Evolutionary conservation across 2,329 filamentous ascomycete species (phyloP).

Genomic region (Aureobasidium sp.): DNA sequence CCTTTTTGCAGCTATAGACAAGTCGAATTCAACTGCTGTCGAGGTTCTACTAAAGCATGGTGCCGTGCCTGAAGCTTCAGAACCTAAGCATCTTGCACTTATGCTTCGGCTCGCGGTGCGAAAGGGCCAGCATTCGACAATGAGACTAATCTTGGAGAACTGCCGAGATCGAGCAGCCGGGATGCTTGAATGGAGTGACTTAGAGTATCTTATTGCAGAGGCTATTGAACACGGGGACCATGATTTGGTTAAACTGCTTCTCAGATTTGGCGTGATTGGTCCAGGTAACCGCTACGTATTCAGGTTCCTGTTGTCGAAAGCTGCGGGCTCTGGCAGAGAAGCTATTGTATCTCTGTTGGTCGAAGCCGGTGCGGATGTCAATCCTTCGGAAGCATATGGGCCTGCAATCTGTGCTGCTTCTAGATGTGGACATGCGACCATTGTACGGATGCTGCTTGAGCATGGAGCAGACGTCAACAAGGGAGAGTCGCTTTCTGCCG

Average conservation of each 20-base stretch:
- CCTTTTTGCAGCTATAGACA: not conserved
- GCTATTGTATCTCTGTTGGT: not conserved
- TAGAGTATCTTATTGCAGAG: not conserved
- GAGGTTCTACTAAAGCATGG: not conserved
- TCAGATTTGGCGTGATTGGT: not conserved
- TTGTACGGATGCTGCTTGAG: not conserved
- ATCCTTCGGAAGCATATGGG: rapidly evolving
- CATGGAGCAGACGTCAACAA: not conserved
- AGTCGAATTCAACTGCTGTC: not conserved
- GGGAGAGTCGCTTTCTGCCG: too few relatives aligned
- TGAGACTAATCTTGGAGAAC: too few relatives aligned
- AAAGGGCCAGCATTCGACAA: too few relatives aligned
- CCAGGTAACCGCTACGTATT: not conserved
- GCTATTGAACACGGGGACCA: not conserved
- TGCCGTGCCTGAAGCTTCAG: too few relatives aligned
- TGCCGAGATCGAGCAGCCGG: not conserved
- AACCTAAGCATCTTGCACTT: not conserved
- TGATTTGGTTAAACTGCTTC: not conserved
- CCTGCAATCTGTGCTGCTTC: not conserved
- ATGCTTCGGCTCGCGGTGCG: not conserved
- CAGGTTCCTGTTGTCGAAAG: too few relatives aligned
- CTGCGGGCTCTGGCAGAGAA: not conserved
- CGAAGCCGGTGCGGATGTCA: not conserved
- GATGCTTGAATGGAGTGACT: not conserved
- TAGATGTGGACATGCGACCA: not conserved